A percentile compares a stretch with the other conserved stretches of the same genome.
Conservation (phyloP, 1,284 basidiomycete genomes). For the Ustilago sp. region DNA sequence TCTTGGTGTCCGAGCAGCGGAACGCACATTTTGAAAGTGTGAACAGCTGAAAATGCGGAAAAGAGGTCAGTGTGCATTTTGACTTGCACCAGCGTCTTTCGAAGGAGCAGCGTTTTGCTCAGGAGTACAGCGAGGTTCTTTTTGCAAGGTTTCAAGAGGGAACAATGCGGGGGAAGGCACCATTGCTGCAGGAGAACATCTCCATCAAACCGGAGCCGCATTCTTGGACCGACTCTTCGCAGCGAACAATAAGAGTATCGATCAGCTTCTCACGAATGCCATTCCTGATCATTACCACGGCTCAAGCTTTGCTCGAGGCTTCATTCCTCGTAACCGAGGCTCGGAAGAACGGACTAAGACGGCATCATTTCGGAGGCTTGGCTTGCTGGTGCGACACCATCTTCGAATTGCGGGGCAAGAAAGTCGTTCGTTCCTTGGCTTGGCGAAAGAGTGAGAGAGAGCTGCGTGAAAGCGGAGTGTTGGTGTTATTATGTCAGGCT, state of each 20-base stretch:
- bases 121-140: background rate
- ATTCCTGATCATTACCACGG: too few species aligned
- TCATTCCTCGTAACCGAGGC: too few species aligned
- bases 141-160: background rate
- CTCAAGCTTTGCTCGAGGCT: too few species aligned
- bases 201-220: background rate
- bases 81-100: too few species aligned
- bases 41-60: constrained; percentile 8
- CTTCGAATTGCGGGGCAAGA: background rate
- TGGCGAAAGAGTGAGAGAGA: background rate
- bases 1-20: background rate
- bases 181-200: background rate
- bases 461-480: constrained; percentile 18
- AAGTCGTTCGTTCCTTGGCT: background rate
- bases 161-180: background rate
- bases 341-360: background rate
- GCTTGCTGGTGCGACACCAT: too few species aligned
- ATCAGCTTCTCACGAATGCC: too few species aligned
- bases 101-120: background rate
- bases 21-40: background rate
- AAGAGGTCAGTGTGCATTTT: constrained; percentile 7
- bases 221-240: background rate
- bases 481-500: constrained; percentile 20
- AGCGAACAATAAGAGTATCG: background rate
- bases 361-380: background rate